Base-by-base conservation (phyloP, 2,329 filamentous ascomycete species). In the Fusarium sp. region DNA sequence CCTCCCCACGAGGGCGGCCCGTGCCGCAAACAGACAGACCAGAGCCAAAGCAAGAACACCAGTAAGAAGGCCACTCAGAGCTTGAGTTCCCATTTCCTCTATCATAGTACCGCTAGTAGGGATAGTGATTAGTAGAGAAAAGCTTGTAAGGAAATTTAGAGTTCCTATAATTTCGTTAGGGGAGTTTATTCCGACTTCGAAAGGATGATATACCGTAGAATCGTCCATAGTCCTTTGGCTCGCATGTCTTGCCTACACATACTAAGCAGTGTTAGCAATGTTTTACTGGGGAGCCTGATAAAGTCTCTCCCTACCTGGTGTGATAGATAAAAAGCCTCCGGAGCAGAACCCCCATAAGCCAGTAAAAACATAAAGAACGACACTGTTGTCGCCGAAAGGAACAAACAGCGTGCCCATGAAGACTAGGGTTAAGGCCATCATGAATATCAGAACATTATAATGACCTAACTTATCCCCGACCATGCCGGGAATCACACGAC, bases 221-320 rank as follows among this genome's bases (percentile, higher is more conserved):
- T n/a, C 57, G 40, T 0, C 59, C 59, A 7, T 63, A 63, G 14
- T 63, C 57, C 11, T 62, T 63, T 13, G 57, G 34, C 13, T 63
- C 58, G 1, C 59, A 63, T 6, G 59, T 63, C 13, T 63, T 63
- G 5, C 59, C 59, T 1, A 63, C 40, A 20, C 59, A 63, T 1
- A 62, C 58, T 62, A 3, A 2, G 18, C 4, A 17, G 4, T 13
- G 7, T 56, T 17, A 56, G 34, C 3, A 7, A 1, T 3, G 1
- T 18, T 2, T 9, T 10, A 31, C 10, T 48, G 4, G 13, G 18
- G 3, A 5, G 9, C 1, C 1, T 14, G 31, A 33, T 7, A 5
- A 9, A 8, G 6, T 2, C 4, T 18, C 1, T 9, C 6, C n/a
- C 34, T 40, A 63, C 57, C 59, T 33, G 59, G 59, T 2, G 57